Evolutionary conservation across 2,329 filamentous ascomycete species (phyloP).

Genomic region (Claviceps capensis): DNA sequence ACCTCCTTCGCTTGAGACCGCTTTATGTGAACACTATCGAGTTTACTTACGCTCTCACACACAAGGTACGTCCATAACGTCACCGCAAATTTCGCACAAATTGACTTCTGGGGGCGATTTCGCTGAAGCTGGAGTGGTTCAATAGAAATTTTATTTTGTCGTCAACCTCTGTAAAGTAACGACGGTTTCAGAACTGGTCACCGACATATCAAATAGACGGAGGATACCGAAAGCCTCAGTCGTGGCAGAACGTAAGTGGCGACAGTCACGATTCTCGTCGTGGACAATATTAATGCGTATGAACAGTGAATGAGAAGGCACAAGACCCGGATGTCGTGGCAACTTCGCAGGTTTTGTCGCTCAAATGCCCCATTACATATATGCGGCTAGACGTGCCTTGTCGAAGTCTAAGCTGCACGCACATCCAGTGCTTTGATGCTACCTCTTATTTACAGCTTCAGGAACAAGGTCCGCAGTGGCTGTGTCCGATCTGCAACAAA

Average conservation of each 20-base stretch:
- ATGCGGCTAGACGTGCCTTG: constrained; percentile 69
- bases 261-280: constrained; percentile 16
- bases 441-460: constrained; percentile 85
- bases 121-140: constrained; percentile 8
- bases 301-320: constrained; percentile 61
- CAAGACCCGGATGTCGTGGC: constrained; percentile 82
- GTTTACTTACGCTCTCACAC: constrained; percentile 84
- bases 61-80: constrained; percentile 49
- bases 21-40: constrained; percentile 64
- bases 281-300: constrained; percentile 1
- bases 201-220: constrained; percentile 49
- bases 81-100: constrained; percentile 1
- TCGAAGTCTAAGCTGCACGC: constrained; percentile 65
- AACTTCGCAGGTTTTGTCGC: constrained; percentile 74
- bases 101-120: background rate
- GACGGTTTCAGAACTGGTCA: constrained; percentile 57
- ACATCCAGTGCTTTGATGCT: constrained; percentile 92
- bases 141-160: constrained; percentile 57
- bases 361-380: constrained; percentile 87
- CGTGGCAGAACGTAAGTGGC: constrained; percentile 57
- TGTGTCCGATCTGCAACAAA: constrained; percentile 89
- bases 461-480: constrained; percentile 92
- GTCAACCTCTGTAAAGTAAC: constrained; percentile 64
- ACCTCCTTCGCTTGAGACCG: constrained; percentile 52
- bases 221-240: constrained; percentile 72